Evolutionary conservation across 176 grass and related monocot genomes (phyloP).

Genomic region (Areca catechu): DNA sequence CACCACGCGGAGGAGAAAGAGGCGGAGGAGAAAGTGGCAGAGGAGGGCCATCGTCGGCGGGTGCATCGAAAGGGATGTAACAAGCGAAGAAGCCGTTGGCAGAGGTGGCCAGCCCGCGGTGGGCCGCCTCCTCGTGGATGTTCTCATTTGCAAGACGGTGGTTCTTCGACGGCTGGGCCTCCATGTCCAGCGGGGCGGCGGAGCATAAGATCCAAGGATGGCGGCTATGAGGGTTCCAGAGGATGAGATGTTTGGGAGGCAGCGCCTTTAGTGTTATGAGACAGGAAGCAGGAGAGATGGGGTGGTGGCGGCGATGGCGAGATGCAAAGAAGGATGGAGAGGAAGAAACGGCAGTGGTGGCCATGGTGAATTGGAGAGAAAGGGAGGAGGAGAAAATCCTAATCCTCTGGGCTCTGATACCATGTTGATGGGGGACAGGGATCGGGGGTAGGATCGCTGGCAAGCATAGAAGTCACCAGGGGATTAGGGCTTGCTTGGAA

Average conservation of each 20-base stretch:
- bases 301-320: conserved; percentile 28
- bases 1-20: too few relatives aligned
- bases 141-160: conserved; percentile 57
- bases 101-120: conserved; percentile 29
- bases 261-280: too few relatives aligned
- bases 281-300: too few relatives aligned
- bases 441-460: too few relatives aligned
- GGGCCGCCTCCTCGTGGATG: conserved; percentile 76
- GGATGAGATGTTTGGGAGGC: too few relatives aligned
- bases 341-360: conserved; percentile 27
- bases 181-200: conserved; percentile 3
- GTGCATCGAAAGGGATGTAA: conserved; percentile 22
- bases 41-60: conserved; percentile 13
- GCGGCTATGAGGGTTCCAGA: too few relatives aligned
- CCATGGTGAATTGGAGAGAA: conserved; percentile 43
- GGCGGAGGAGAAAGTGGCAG: too few relatives aligned
- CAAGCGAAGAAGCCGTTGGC: conserved; percentile 47
- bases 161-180: conserved; percentile 21
- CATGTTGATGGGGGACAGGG: too few relatives aligned
- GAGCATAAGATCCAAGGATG: conserved; percentile 32
- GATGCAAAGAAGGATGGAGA: conserved; percentile 40
- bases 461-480: too few relatives aligned
- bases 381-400: conserved; percentile 21
- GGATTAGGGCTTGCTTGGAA: too few relatives aligned
- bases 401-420: too few relatives aligned